Evolutionary conservation across 2,329 filamentous ascomycete genomes (phyloP).

Genomic region (Xylaria digitata): DNA sequence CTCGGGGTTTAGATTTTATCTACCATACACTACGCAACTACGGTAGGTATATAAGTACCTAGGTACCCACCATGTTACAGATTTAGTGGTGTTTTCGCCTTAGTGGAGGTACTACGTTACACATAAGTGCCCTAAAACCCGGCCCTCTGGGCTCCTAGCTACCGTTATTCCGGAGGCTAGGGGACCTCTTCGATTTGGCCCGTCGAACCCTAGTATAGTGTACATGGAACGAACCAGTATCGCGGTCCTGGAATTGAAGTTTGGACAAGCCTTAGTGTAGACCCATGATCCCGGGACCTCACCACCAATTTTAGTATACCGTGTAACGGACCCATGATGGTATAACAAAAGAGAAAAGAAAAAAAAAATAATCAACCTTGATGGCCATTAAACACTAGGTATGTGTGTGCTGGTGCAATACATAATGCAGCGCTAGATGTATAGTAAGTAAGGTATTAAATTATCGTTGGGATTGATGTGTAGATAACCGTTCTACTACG

Average conservation of each 20-base stretch:
- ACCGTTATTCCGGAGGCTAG: constrained; percentile 26
- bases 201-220: constrained; percentile 4
- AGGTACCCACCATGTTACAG: constrained; percentile 4
- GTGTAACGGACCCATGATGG: constrained; percentile 10
- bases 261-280: constrained; percentile 16
- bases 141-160: constrained; percentile 15
- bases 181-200: constrained; percentile 9
- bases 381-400: not conserved
- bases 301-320: not conserved
- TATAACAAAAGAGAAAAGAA: constrained; percentile 1
- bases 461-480: no score
- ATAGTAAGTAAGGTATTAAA: no score
- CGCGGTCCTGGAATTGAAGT: constrained; percentile 32
- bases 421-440: not conserved
- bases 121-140: constrained; percentile 17
- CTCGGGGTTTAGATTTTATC: no score
- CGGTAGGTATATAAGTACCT: no score
- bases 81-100: not conserved
- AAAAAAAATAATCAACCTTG: not conserved
- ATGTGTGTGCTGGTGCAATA: not conserved
- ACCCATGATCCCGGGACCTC: constrained; percentile 29
- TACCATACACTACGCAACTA: no score
- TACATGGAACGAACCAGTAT: constrained; percentile 29
- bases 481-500: no score
- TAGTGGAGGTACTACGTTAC: constrained; percentile 12